phyloP scores from a whole-genome alignment of 2,329 filamentous ascomycete genomes.

The Claviceps fusiformis region DNA sequence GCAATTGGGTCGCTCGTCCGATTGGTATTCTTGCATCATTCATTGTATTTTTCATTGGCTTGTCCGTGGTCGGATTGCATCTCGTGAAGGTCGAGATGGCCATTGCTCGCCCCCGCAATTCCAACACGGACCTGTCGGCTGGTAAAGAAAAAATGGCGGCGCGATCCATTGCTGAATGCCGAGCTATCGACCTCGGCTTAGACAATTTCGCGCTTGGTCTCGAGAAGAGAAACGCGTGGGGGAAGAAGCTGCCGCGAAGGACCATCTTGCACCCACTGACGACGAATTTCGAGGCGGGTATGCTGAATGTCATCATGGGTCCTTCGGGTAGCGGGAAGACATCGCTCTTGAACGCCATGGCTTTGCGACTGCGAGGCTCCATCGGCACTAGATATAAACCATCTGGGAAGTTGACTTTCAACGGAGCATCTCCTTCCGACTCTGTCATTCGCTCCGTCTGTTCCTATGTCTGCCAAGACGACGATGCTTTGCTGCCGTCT shows the following conservation, averaged over 20 bases:
- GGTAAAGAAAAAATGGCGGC: conserved; percentile 57
- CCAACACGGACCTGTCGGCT: conserved; percentile 48
- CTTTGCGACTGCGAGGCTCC: conserved; percentile 49
- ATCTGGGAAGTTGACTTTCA: conserved; percentile 53
- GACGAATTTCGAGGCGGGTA: conserved; percentile 52
- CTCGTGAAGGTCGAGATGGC: conserved; percentile 56
- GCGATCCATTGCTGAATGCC: conserved; percentile 35
- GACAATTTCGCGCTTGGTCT: conserved; percentile 50
- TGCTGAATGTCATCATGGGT: conserved; percentile 67
- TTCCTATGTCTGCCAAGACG: conserved; percentile 68
- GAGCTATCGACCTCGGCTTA: conserved; percentile 51
- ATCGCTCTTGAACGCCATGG: conserved; percentile 60
- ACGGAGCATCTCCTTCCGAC: conserved; percentile 52
- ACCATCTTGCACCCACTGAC: conserved; percentile 54
- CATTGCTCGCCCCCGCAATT: conserved; percentile 47
- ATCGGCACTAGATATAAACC: conserved; percentile 47
- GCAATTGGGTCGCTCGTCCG: conserved; percentile 52
- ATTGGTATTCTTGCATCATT: conserved; percentile 51
- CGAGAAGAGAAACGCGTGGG: conserved; percentile 42
- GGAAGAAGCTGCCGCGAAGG: conserved; percentile 38
- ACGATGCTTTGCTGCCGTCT: conserved; percentile 60
- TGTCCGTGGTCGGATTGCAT: conserved; percentile 47
- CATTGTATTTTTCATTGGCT: conserved; percentile 45
- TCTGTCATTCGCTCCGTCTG: conserved; percentile 58
- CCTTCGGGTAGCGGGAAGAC: conserved; percentile 69